Percentiles rank a stretch among this genome's conserved stretches.
Evolutionary conservation across 176 grass and related monocot species (phyloP).

Genomic region (Bonia amplexicaulis): DNA sequence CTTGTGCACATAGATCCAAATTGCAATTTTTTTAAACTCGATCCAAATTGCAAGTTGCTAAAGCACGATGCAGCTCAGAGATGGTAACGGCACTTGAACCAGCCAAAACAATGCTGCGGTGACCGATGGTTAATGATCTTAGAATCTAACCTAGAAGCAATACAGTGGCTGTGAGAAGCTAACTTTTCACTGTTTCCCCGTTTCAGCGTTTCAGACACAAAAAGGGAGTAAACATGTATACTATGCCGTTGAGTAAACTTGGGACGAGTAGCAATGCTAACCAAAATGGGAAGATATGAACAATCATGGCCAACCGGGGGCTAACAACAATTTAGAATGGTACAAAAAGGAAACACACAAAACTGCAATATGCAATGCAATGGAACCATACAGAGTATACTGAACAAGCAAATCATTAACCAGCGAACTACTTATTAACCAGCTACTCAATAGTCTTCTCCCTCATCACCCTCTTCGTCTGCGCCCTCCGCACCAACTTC

Average conservation of each 20-base stretch:
- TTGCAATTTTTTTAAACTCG: background rate
- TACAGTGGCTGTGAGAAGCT: background rate
- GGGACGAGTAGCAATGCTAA: constrained; percentile 25
- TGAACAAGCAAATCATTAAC: constrained; percentile 34
- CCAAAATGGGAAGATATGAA: constrained; percentile 31
- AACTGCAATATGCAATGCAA: constrained; percentile 37
- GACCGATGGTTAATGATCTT: background rate
- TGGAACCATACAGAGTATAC: constrained; percentile 27
- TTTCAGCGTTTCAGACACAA: background rate
- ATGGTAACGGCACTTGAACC: background rate
- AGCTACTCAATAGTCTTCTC: constrained; percentile 69
- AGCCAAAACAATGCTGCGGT: background rate
- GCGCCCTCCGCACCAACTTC: constrained; percentile 77
- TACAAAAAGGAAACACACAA: constrained; percentile 42
- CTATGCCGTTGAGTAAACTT: background rate
- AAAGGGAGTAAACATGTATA: background rate
- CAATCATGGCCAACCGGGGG: constrained; percentile 39
- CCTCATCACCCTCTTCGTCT: constrained; percentile 63
- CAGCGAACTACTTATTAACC: constrained; percentile 48
- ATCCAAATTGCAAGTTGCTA: background rate
- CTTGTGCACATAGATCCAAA: background rate
- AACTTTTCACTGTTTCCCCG: background rate
- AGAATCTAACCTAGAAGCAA: background rate
- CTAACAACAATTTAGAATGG: constrained; percentile 45
- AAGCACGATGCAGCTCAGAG: background rate